Base-by-base conservation (phyloP, 139 green algal genomes). In the Auxenochlorella pyrenoidosa region DNA sequence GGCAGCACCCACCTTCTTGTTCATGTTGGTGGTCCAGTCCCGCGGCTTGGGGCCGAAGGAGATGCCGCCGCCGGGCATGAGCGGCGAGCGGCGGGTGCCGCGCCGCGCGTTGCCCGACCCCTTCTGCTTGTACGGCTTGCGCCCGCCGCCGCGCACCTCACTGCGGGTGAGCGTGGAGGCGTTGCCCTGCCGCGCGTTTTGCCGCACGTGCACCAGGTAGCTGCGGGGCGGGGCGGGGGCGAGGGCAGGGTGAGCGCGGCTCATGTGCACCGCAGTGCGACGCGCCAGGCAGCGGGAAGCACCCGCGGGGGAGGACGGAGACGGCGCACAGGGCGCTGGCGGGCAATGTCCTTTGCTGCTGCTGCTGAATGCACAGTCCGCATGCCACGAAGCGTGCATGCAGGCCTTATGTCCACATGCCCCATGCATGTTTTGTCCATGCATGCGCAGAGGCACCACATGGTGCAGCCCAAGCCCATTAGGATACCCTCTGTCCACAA, bases 51-150 rank as follows among this genome's bases (percentile, higher is more conserved):
- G 98, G 44, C 98, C 98, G 87, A 99, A 99, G 47, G 90, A 92
- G 38, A 99, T 94, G 91, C 98, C 98, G 92, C 97, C 97, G 79
- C 97, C 97, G n/a, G 93, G 94, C 83, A 94, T 95, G 75, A 99
- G 92, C 32, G 97, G 97, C 15, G 97, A 96, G 26, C 91, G 91
- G 43, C 63, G 95, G 79, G 91, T 97, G 40, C 98, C 98, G 75
- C 91, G 91, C 34, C 98, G 94, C 26, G 98, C 98, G 84, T 96
- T 97, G 77, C 98, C 98, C 15, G 95, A 98, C 47, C 98, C 98
- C 93, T 99, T 99, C 93, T 99, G 98, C 85, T 96, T 95, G 85
- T 96, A 98, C 1, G 98, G 98, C 96, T 99, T 99, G 89, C 93
- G 95, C 84, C 98, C 98, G 78, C 98, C 98, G 75, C 98, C 98